Evolutionary conservation across 2,329 filamentous ascomycete species (phyloP), one percentile per base, ranked within the genome.

Genomic region (Microcera coccophila): DNA sequence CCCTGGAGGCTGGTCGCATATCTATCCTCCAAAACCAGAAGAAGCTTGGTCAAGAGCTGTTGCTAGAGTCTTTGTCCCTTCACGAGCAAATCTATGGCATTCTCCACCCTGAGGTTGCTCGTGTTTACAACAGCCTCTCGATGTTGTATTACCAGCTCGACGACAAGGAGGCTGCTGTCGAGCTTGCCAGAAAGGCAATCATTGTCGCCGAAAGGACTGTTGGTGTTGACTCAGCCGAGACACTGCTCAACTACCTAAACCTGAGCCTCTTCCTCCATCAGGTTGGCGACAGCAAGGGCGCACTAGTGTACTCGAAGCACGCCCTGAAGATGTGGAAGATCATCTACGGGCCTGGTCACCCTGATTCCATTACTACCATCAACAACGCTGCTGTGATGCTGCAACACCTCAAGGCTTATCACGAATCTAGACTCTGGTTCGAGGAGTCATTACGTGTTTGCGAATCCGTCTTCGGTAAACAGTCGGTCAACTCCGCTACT

Each of bases 311-410:
- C 63, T 85, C 94, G 52, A 88, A 87, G 64, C 93, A 98, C 64
- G 93, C 93, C 5, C 79, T 98, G 54, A 84, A 93, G 62, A 75
- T 98, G 49, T 97, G 91, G 91, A 96, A 95, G 74, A 80, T 97
- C 58, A 91, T 97, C 58, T 98, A 96, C 63, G 93, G 93, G 22
- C 74, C 85, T 21, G 86, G 89, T 58, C 93, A 98, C 68, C 93
- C 93, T 3, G 93, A 98, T 69, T 95, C 90, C 8, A 96, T 98
- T 68, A 98, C 94, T 8, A 97, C 93, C 14, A 85, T 97, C 69
- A 98, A 97, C 78, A 98, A 98, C 61, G 91, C 89, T 16, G 93
- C 93, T 7, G 93, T 98, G 47, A 98, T 98, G 93, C 81, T 98
- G 45, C 93, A 98, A 69, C 84, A 90, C 42, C 79, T 96, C 57